phyloP scores from a whole-genome alignment of 2,329 filamentous ascomycete genomes.

The Gremmenia infestans region DNA sequence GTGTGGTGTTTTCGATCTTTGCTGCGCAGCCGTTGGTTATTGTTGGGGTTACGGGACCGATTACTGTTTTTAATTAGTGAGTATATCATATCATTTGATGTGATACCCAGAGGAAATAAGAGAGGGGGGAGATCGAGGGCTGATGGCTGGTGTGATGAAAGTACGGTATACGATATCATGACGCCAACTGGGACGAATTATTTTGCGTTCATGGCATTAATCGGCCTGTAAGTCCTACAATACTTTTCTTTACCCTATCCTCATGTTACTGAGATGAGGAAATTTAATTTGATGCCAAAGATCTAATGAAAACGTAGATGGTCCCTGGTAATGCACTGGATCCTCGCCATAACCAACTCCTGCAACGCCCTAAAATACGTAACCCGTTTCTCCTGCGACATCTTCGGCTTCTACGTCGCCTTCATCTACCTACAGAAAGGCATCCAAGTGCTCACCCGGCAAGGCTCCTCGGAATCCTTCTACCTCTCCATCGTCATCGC shows the following conservation, averaged over 20 bases:
- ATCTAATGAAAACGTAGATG: constrained; percentile 46
- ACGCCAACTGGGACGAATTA: constrained; percentile 72
- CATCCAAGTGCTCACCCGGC: constrained; percentile 74
- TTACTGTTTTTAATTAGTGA: constrained; percentile 87
- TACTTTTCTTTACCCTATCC: neutral
- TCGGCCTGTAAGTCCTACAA: constrained; percentile 54
- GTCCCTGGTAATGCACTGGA: constrained; percentile 80
- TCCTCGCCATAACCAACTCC: constrained; percentile 76
- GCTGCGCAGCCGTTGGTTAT: constrained; percentile 85
- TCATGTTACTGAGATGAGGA: neutral
- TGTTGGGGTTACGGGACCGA: constrained; percentile 85
- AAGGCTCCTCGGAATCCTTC: constrained; percentile 61
- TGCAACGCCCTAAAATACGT: constrained; percentile 88
- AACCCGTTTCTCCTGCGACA: constrained; percentile 87
- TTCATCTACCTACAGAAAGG: constrained; percentile 91
- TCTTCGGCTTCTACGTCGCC: constrained; percentile 90
- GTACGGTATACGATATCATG: constrained; percentile 88
- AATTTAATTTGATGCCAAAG: neutral
- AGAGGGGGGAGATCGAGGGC: no score
- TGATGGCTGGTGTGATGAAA: constrained; percentile 37
- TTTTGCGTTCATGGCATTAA: constrained; percentile 87
- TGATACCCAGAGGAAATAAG: neutral
- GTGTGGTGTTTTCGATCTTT: constrained; percentile 74
- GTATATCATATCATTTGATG: constrained; percentile 19
- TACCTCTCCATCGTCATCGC: constrained; percentile 76